phyloP scores from a whole-genome alignment of 805 yeast genomes.

The Kuraishia ogatae region DNA sequence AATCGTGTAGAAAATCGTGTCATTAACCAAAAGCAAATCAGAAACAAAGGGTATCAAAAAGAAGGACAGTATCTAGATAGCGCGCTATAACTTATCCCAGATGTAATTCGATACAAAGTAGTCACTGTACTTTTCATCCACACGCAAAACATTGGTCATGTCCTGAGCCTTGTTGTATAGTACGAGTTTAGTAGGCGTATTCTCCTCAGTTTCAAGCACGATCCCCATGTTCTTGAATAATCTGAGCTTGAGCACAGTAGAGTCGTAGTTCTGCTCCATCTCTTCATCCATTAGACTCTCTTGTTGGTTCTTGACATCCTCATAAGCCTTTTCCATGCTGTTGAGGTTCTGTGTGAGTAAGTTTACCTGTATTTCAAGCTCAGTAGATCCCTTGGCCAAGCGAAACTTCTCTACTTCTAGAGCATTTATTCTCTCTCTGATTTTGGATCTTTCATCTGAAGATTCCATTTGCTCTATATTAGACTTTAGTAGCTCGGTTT shows the following conservation, averaged over 20 bases:
- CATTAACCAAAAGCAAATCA: neutral
- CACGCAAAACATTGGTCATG: constrained; percentile 39
- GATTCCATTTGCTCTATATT: constrained; percentile 16
- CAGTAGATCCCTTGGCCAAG: constrained; percentile 44
- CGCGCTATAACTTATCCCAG: constrained; percentile 52
- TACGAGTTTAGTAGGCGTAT: constrained; percentile 31
- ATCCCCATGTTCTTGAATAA: constrained; percentile 56
- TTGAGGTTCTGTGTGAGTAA: constrained; percentile 26
- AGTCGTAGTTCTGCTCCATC: constrained; percentile 29
- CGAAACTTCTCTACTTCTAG: constrained; percentile 38
- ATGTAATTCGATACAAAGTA: constrained; percentile 67
- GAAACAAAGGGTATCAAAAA: neutral
- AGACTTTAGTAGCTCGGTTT: constrained; percentile 8
- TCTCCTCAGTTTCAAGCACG: constrained; percentile 26
- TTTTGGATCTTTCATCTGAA: constrained; percentile 20
- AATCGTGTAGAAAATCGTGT: neutral
- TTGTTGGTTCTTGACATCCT: constrained; percentile 6
- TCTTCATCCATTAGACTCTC: constrained; percentile 22
- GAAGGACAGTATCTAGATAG: neutral
- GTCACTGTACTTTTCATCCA: constrained; percentile 48
- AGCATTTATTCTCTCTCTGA: constrained; percentile 20
- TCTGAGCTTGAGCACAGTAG: constrained; percentile 44
- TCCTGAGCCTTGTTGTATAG: constrained; percentile 40
- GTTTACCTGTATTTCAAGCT: constrained; percentile 35
- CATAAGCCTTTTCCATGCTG: constrained; percentile 13